phyloP scores from a whole-genome alignment of 192 early-diverging fungal genomes.

The Coemansia sp. region DNA sequence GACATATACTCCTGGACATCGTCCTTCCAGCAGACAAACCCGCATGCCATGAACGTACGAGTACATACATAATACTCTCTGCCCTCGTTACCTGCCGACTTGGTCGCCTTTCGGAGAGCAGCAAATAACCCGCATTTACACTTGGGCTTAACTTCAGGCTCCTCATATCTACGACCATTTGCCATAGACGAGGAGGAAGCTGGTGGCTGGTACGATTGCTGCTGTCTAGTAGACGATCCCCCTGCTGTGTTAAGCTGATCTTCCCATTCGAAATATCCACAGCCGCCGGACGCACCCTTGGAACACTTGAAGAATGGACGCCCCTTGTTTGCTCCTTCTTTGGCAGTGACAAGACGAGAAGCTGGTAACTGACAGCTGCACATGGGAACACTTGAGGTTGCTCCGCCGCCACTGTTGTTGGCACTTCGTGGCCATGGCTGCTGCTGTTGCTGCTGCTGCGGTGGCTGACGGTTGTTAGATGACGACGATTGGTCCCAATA shows the following conservation, averaged over 20 bases:
- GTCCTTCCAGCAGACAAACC: conserved; percentile 43
- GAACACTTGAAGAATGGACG: conserved; percentile 56
- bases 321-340: conserved; percentile 61
- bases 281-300: conserved; percentile 33
- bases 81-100: conserved; percentile 48
- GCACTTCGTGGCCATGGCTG: background rate
- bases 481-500: background rate
- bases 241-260: conserved; percentile 39
- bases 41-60: conserved; percentile 39
- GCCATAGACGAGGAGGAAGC: background rate
- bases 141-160: conserved; percentile 30
- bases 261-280: conserved; percentile 63
- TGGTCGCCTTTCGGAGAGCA: conserved; percentile 10
- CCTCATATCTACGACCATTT: background rate
- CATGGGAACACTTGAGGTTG: conserved; percentile 17
- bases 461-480: background rate
- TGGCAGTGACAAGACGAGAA: conserved; percentile 39
- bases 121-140: conserved; percentile 57
- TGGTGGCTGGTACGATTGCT: background rate
- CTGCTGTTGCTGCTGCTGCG: conserved; percentile 15
- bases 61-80: conserved; percentile 56
- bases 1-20: conserved; percentile 25
- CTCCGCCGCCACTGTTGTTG: background rate
- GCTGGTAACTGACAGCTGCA: conserved; percentile 52
- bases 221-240: background rate